Evolutionary conservation across 345 rosid genomes (phyloP).

Genomic region (Brassica cretica): DNA sequence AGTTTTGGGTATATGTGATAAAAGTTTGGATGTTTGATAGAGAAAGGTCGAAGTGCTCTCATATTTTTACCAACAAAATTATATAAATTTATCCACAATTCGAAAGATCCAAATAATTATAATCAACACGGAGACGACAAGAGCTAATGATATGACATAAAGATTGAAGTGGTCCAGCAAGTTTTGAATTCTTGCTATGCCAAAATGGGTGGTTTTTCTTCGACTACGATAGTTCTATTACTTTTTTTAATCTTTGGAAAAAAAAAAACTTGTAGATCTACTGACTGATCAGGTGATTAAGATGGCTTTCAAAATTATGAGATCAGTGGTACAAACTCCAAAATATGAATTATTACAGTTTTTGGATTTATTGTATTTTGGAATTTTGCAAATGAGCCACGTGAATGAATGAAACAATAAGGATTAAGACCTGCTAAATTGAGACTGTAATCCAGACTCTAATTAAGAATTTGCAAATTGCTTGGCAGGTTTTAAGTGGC

Average conservation of each 20-base stretch:
- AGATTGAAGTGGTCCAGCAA: slow-evolving; percentile 34
- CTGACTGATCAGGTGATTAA: slow-evolving; percentile 4
- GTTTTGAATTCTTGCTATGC: slow-evolving; percentile 22
- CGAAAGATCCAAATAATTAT: slow-evolving; percentile 24
- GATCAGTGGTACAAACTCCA: neutral
- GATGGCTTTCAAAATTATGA: neutral
- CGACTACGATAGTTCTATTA: neutral
- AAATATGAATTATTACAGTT: neutral
- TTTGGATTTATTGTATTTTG: neutral
- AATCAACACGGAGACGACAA: slow-evolving; percentile 30
- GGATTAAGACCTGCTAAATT: neutral
- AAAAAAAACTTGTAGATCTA: neutral
- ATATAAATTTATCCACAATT: slow-evolving; percentile 3
- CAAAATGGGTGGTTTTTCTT: slow-evolving; percentile 6
- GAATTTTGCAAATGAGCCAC: slow-evolving; percentile 1
- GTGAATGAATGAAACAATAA: neutral
- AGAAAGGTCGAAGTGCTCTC: slow-evolving; percentile 19
- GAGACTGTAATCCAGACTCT: neutral
- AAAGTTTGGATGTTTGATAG: slow-evolving; percentile 20
- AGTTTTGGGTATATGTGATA: neutral
- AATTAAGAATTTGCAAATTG: neutral
- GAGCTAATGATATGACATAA: slow-evolving; percentile 41
- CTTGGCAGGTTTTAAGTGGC: slow-evolving; percentile 4
- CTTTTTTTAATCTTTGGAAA: neutral
- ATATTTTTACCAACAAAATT: neutral